phyloP scores from a whole-genome alignment of 2,329 filamentous ascomycete species.

The Diplodia mutila region DNA sequence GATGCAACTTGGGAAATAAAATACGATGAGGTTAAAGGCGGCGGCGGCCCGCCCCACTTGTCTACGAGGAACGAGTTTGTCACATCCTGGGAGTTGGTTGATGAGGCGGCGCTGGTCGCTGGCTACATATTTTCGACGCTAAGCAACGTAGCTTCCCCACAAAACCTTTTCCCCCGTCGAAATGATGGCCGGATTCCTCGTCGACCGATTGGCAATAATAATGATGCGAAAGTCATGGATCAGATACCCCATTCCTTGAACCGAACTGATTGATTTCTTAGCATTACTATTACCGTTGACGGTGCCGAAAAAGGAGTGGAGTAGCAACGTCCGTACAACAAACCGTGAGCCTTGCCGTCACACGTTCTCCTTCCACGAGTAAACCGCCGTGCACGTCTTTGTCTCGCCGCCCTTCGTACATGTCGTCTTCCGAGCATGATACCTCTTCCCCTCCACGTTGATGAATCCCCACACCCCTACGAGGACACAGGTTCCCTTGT shows the following conservation, averaged over 20 bases:
- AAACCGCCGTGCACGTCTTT: not conserved
- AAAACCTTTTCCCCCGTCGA: no score
- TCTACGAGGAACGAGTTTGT: no score
- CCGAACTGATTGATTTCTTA: no score
- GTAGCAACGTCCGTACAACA: no score
- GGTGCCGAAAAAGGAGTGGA: not conserved
- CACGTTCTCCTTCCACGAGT: not conserved
- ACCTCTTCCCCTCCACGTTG: not conserved
- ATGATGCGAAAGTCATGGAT: no score
- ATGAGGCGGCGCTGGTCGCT: not conserved
- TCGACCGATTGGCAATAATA: no score
- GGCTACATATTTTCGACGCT: no score
- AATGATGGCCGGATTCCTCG: no score
- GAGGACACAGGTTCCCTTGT: not conserved
- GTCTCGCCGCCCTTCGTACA: conserved; percentile 1
- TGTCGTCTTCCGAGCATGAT: not conserved
- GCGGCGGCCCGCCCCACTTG: not conserved
- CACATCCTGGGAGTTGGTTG: no score
- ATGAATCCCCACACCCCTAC: conserved; percentile 6
- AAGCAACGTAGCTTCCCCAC: not conserved
- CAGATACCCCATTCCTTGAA: no score
- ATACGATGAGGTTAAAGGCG: not conserved
- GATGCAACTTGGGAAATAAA: not conserved
- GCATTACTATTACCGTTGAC: no score
- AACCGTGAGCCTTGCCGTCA: not conserved